These are phyloP conservation scores for Firmiana major DNA, from an alignment of 345 rosid species.

Conservation along the genomic window DNA sequence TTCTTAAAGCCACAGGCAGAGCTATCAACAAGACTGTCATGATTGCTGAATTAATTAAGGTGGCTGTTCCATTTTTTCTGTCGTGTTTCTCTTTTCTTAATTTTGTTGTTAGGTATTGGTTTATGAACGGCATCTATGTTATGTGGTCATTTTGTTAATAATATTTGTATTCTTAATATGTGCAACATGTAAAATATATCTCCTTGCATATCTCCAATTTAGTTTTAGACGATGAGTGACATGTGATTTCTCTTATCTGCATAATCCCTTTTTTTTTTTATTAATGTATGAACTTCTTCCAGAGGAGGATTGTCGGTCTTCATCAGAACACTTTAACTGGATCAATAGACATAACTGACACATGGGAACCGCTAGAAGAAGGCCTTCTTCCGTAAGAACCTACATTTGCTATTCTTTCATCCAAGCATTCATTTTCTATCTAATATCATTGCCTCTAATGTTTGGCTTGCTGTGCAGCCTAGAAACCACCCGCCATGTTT, in stretches of 20 bases:
- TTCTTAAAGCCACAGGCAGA: conserved; percentile 51
- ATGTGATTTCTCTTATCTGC: neutral
- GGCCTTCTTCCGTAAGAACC: conserved; percentile 58
- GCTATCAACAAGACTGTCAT: conserved; percentile 54
- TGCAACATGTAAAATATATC: neutral
- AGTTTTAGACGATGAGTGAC: neutral
- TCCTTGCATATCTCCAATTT: neutral
- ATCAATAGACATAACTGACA: conserved; percentile 48
- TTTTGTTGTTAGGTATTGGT: neutral
- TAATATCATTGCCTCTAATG: neutral
- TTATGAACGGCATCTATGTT: too few species aligned
- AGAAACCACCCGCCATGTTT: conserved; percentile 67
- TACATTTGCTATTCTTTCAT: neutral
- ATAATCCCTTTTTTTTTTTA: neutral
- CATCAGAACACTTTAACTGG: conserved; percentile 45
- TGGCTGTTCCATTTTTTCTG: neutral
- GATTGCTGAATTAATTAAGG: conserved; percentile 50
- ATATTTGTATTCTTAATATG: neutral
- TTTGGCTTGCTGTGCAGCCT: conserved; percentile 30
- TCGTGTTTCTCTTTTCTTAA: neutral
- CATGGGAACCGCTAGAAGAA: conserved; percentile 64
- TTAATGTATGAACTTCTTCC: neutral
- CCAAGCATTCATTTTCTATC: neutral
- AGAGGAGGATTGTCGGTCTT: conserved; percentile 48
- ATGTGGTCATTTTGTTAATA: neutral